Evolutionary conservation across 2,329 filamentous ascomycete species (phyloP).

Genomic region (Cladosporium sp.): DNA sequence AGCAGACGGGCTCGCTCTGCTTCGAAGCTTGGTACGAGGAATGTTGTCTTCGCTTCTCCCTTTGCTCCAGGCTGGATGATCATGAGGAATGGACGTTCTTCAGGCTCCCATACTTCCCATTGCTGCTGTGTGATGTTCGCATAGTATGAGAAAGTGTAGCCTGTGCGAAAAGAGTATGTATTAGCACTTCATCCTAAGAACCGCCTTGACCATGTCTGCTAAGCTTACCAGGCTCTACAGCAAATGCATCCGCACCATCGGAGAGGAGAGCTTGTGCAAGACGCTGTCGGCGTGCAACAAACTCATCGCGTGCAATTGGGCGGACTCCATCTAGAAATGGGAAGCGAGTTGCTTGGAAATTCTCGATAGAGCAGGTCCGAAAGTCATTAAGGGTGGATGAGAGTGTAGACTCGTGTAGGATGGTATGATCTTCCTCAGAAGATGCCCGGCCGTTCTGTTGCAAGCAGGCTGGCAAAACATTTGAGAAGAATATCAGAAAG

Average conservation of each 20-base stretch:
- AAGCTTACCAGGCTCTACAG: conserved; percentile 56
- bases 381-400: conserved; percentile 24
- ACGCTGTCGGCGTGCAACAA: conserved; percentile 56
- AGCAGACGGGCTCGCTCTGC: conserved; percentile 60
- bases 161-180: background rate
- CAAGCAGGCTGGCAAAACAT: background rate
- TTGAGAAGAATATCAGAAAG: background rate
- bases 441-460: background rate
- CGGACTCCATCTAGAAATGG: conserved; percentile 53
- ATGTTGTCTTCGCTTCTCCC: conserved; percentile 56
- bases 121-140: conserved; percentile 61
- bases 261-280: conserved; percentile 56
- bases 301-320: conserved; percentile 54
- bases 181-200: background rate
- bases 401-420: background rate
- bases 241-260: conserved; percentile 58
- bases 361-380: conserved; percentile 55
- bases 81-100: conserved; percentile 65
- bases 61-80: conserved; percentile 54
- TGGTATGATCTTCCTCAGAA: background rate
- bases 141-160: conserved; percentile 66
- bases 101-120: conserved; percentile 66
- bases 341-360: conserved; percentile 46
- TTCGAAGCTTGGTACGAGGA: conserved; percentile 61
- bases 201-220: background rate